Evolutionary conservation across 129 eudicot species (phyloP).

Genomic region (Kitagawia praeruptora): DNA sequence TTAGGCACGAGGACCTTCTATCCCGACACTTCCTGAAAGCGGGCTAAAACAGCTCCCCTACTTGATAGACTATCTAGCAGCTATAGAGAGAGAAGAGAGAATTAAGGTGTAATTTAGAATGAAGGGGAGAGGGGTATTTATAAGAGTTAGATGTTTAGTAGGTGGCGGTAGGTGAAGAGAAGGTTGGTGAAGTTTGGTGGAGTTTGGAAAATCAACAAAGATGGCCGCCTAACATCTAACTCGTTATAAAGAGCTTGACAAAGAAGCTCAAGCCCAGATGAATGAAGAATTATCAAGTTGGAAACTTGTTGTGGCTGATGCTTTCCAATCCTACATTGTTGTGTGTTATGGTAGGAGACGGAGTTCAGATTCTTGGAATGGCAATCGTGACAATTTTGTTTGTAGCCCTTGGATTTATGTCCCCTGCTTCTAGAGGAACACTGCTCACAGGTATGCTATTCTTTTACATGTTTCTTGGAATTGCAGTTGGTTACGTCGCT

Average conservation of each 20-base stretch:
- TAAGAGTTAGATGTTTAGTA: no score
- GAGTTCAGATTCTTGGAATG: constrained; percentile 86
- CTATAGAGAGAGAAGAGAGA: no score
- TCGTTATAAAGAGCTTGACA: constrained; percentile 78
- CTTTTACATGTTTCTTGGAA: constrained; percentile 79
- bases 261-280: constrained; percentile 86
- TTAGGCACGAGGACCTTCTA: no score
- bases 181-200: no score
- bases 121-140: no score
- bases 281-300: constrained; percentile 87
- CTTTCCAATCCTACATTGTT: constrained; percentile 60
- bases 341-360: constrained; percentile 87
- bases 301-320: constrained; percentile 86
- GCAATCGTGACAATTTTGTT: constrained; percentile 72
- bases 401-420: constrained; percentile 87
- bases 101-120: no score
- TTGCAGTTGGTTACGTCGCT: constrained; percentile 78
- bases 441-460: constrained; percentile 76
- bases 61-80: no score
- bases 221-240: no score
- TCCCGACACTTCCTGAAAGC: no score
- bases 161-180: no score
- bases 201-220: no score
- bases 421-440: constrained; percentile 77
- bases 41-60: no score